Percentiles rank a stretch among this genome's conserved stretches.
Evolutionary conservation across 805 yeast genomes (phyloP).

Genomic region (Yarrowia sp.): DNA sequence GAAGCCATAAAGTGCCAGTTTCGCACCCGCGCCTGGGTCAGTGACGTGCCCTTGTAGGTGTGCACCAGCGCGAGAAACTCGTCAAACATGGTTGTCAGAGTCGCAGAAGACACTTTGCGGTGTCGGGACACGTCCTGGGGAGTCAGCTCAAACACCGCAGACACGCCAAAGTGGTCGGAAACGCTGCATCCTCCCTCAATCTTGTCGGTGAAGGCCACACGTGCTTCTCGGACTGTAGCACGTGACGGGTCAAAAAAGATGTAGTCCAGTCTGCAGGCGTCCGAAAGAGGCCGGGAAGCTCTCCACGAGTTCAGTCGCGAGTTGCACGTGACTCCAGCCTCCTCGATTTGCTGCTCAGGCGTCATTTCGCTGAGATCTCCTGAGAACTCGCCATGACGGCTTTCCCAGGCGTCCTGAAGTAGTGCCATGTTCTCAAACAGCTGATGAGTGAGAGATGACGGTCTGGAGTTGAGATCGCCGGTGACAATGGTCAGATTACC

Average conservation of each 20-base stretch:
- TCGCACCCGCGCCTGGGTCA: conserved; percentile 71
- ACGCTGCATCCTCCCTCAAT: conserved; percentile 72
- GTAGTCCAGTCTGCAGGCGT: conserved; percentile 90
- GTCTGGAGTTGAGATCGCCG: conserved; percentile 91
- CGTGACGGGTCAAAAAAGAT: conserved; percentile 72
- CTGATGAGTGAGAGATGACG: conserved; percentile 82
- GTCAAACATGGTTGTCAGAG: conserved; percentile 50
- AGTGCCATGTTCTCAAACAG: conserved; percentile 74
- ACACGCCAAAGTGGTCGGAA: conserved; percentile 89
- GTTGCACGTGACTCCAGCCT: conserved; percentile 91
- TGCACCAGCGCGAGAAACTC: conserved; percentile 59
- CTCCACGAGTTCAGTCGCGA: conserved; percentile 90
- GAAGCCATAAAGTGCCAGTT: conserved; percentile 67
- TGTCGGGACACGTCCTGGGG: background rate
- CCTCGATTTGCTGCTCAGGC: conserved; percentile 66
- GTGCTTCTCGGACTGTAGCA: conserved; percentile 64
- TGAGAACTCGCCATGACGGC: conserved; percentile 58
- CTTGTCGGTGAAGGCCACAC: conserved; percentile 75
- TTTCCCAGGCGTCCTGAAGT: conserved; percentile 83
- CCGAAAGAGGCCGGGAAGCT: conserved; percentile 56
- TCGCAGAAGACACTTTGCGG: conserved; percentile 14
- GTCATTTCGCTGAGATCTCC: conserved; percentile 55
- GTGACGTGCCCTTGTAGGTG: conserved; percentile 60
- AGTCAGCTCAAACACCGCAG: conserved; percentile 43
- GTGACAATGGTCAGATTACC: conserved; percentile 89